Evolutionary conservation across 495 filamentous ascomycete genomes (phyloP).

Genomic region (Aspergillus olivimuriae): DNA sequence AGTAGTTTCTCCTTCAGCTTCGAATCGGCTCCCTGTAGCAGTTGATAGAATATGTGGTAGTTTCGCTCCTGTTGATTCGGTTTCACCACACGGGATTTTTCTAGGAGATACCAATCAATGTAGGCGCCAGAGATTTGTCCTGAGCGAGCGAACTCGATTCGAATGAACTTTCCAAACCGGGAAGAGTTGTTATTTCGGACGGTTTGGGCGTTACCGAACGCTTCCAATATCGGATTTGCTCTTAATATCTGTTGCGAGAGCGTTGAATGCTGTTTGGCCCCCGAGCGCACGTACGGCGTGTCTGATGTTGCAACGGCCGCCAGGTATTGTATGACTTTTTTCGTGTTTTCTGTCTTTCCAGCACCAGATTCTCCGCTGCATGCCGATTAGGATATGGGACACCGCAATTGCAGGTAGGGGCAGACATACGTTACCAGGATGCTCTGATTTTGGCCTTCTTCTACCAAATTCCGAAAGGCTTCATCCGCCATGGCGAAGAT

Average conservation of each 20-base stretch:
- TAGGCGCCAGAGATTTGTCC: constrained; percentile 94
- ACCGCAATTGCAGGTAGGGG: background rate
- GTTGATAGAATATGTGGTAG: constrained; percentile 97
- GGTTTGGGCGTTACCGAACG: constrained; percentile 97
- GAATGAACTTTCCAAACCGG: constrained; percentile 97
- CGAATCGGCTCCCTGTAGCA: constrained; percentile 74
- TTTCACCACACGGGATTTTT: constrained; percentile 92
- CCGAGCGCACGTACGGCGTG: constrained; percentile 57
- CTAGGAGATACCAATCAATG: constrained; percentile 97
- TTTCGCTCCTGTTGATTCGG: constrained; percentile 84
- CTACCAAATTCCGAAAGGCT: constrained; percentile 90
- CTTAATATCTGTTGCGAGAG: constrained; percentile 96
- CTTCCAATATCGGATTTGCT: constrained; percentile 96
- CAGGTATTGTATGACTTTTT: constrained; percentile 98
- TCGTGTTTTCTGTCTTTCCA: constrained; percentile 98
- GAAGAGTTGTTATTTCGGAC: constrained; percentile 98
- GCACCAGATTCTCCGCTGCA: constrained; percentile 86
- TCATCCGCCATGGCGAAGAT: constrained; percentile 99
- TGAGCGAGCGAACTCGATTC: constrained; percentile 86
- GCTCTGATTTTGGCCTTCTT: constrained; percentile 93
- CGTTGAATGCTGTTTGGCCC: constrained; percentile 64
- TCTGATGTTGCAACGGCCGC: constrained; percentile 88
- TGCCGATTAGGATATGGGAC: constrained; percentile 5
- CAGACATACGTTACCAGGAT: constrained; percentile 79
- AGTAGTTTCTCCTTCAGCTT: constrained; percentile 69